Base-by-base conservation (phyloP, 345 rosid species). In the Eucalyptus sideroxylon region DNA sequence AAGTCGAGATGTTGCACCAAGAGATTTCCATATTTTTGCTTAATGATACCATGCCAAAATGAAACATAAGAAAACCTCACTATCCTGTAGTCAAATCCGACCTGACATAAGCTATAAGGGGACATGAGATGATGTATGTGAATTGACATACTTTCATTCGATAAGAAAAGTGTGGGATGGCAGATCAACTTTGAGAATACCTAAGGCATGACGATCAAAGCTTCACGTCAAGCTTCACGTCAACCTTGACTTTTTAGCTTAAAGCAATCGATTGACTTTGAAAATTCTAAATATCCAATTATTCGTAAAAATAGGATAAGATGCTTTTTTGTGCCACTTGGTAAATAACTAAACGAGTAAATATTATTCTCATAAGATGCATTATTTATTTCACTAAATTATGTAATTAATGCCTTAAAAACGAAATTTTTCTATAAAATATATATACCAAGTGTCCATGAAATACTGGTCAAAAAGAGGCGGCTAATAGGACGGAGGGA, bases 231-330 rank as follows among this genome's bases (percentile, higher is more conserved):
- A n/a, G n/a, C n/a, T n/a, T n/a, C n/a, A n/a, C n/a, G n/a, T n/a
- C 2, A 1, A 9, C 1, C 1, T 16, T 9, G 12, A 14, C 21
- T 16, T 16, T 69, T 11, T 16, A 9, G 3, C 24, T 69, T 16
- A 2, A 69, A 9, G 3, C 1, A 8, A 19, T 16, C 4, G 12
- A 16, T 31, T 2, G 4, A 69, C 2, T 19, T 69, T 16, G 42
- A 9, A 34, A 69, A 69, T 34, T 34, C 7, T 31, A 31, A 69
- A 67, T n/a, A 16, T 5, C 11, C 11, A 14, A 67, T 67, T 67
- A 67, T n/a, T n/a, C 9, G 1, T 31, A 16, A 1, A 31, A 67
- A 67, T 31, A 67, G 10, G 69, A 12, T 60, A 27, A 30, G 21
- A n/a, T 1, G 77, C 77, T 5, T 30, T 37, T 65, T 65, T 6